Conservation (phyloP, 495 filamentous ascomycete species). For the Cryomyces minteri region DNA sequence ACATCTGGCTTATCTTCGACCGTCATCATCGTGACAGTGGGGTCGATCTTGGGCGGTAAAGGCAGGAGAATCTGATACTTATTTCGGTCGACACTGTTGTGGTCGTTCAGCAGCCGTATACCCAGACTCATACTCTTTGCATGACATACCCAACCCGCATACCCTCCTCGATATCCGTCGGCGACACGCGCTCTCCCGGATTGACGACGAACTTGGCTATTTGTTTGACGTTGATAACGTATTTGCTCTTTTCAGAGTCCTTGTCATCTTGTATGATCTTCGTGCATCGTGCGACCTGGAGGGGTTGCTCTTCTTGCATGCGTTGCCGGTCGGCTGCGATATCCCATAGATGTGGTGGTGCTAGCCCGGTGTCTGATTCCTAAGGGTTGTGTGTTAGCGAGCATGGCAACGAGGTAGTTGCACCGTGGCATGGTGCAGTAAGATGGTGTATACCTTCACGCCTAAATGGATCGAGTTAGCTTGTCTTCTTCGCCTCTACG, state of each 20-base stretch:
- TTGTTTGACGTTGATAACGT: conserved; percentile 99
- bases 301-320: conserved; percentile 93
- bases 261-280: conserved; percentile 98
- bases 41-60: conserved; percentile 97
- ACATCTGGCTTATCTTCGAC: conserved; percentile 99
- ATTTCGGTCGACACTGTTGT: conserved; percentile 70
- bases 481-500: not conserved
- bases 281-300: conserved; percentile 94
- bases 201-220: conserved; percentile 99
- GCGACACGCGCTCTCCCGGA: conserved; percentile 87
- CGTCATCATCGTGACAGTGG: conserved; percentile 99
- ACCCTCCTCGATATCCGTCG: conserved; percentile 97
- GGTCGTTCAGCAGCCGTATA: not conserved
- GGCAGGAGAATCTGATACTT: conserved; percentile 98
- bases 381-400: conserved; percentile 14
- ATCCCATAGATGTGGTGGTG: conserved; percentile 97
- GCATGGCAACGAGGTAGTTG: conserved; percentile 3
- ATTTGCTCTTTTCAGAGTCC: conserved; percentile 96
- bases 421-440: conserved; percentile 26
- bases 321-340: conserved; percentile 92
- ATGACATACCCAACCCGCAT: conserved; percentile 73
- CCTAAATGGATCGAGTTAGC: conserved; percentile 14
- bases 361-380: conserved; percentile 97
- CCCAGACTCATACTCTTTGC: not conserved
- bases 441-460: conserved; percentile 32